These are phyloP conservation scores for Sutorius australiensis DNA, from an alignment of 768 basidiomycete species.

Conservation along the genomic window DNA sequence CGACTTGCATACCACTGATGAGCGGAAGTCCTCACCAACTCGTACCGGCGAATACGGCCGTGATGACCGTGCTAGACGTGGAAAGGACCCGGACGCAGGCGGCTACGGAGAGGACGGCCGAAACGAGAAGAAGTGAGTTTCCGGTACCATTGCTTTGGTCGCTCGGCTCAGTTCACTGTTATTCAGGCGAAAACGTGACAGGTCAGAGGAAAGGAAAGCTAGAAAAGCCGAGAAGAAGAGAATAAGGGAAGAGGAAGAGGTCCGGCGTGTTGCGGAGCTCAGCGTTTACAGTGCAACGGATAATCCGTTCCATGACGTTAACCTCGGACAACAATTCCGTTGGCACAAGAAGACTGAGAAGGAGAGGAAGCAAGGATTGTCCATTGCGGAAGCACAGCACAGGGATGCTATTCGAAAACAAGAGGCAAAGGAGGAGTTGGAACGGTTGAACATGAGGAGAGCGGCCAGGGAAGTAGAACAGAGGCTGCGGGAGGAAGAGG, in stretches of 20 bases:
- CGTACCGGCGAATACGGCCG: slow-evolving; percentile 31
- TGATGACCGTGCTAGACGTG: slow-evolving; percentile 28
- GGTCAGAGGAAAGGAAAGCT: slow-evolving; percentile 79
- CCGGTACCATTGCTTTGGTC: not conserved
- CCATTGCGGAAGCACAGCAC: slow-evolving; percentile 70
- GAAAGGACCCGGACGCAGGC: slow-evolving; percentile 21
- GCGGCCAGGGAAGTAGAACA: slow-evolving; percentile 93
- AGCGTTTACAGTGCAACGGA: slow-evolving; percentile 95
- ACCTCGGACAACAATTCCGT: slow-evolving; percentile 92
- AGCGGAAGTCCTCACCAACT: slow-evolving; percentile 30
- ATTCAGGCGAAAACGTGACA: slow-evolving; percentile 75
- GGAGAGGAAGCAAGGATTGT: slow-evolving; percentile 85
- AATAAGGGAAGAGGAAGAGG: slow-evolving; percentile 81
- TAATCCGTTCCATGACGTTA: slow-evolving; percentile 98
- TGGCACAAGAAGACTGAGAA: slow-evolving; percentile 99
- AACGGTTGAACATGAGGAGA: slow-evolving; percentile 81
- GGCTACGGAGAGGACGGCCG: slow-evolving; percentile 29
- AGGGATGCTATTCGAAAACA: slow-evolving; percentile 76
- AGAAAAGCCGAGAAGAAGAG: slow-evolving; percentile 87
- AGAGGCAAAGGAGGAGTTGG: slow-evolving; percentile 95
- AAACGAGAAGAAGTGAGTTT: slow-evolving; percentile 47
- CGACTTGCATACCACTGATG: slow-evolving; percentile 34
- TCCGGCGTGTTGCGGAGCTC: slow-evolving; percentile 88
- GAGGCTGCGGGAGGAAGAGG: slow-evolving; percentile 87
- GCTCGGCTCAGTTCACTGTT: slow-evolving; percentile 5